Conservation (phyloP, 2,329 filamentous ascomycete species). For the Huntiella bhutanensis region DNA sequence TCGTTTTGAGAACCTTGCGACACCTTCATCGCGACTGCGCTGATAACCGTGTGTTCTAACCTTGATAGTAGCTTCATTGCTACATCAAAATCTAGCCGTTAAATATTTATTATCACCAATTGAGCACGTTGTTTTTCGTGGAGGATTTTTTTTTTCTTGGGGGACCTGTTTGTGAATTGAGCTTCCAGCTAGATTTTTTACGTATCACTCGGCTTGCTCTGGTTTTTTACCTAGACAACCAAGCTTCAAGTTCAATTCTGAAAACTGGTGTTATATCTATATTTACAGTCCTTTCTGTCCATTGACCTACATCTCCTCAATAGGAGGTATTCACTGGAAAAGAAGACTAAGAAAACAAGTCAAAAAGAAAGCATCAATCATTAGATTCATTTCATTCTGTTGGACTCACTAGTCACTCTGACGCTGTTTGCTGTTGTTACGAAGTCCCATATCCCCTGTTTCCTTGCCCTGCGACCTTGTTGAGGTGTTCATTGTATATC, state of each 20-base stretch:
- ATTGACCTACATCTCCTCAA: too few species aligned
- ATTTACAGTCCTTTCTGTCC: neutral
- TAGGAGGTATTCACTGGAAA: neutral
- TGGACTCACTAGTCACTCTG: constrained; percentile 3
- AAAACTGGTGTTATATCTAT: constrained; percentile 6
- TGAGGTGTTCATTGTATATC: too few species aligned
- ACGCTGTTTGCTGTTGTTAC: constrained; percentile 7
- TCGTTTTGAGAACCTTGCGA: too few species aligned
- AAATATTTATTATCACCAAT: too few species aligned
- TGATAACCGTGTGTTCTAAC: too few species aligned
- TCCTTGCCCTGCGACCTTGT: neutral
- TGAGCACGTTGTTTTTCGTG: constrained; percentile 5
- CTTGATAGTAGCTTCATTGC: too few species aligned
- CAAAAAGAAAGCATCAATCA: constrained; percentile 6
- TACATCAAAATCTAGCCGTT: too few species aligned
- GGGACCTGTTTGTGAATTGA: constrained; percentile 6
- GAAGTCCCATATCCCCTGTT: neutral
- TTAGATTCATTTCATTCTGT: constrained; percentile 7
- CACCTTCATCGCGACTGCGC: too few species aligned
- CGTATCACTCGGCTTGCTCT: neutral
- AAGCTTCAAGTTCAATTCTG: constrained; percentile 2
- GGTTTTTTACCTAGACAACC: neutral
- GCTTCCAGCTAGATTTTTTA: constrained; percentile 7
- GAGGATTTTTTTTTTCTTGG: constrained; percentile 7
- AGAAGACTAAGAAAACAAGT: constrained; percentile 4